Base-by-base conservation (phyloP, 73 alveolate genomes). In the Symbiodinium natans region DNA sequence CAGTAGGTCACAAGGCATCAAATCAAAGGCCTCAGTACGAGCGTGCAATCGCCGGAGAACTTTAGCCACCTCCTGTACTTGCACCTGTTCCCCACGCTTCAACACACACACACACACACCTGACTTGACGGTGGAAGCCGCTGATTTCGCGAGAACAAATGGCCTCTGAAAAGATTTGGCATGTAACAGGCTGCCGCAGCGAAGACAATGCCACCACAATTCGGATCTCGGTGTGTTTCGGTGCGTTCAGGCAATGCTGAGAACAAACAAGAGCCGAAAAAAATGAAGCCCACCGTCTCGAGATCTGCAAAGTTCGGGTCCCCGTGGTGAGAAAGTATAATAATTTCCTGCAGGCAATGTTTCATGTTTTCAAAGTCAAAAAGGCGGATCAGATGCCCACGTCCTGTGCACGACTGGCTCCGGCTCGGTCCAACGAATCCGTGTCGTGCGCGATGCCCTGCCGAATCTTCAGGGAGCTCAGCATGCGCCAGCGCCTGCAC, bases 401-500 rank as follows among this genome's bases (percentile, higher is more conserved):
- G 34, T 88, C 95, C 95, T 88, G 86, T 0, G 95, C 95, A 27
- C 48, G 86, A 23, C 59, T 68, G 34, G 95, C 95, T 5, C 95
- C 95, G 9, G 95, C 85, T 17, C 95, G 31, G 71, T 88, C 95
- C 86, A 88, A 39, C 74, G 86, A 63, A 42, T 88, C 95, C 38
- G 74, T 63, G n/a, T 88, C 95, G 46, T 88, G 95, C 10, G 95
- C 74, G 86, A 88, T 88, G 86, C 95, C 95, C 42, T 88, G 86
- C 33, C 95, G 86, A 1, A 88, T 38, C 73, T 56, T 59, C 86
- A 88, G 43, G 46, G 56, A 27, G 33, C 39, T 59, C 68, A 88
- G 71, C 86, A 88, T 21, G 25, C 95, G 77, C 95, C 95, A 88
- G 95, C 95, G 95, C 95, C 95, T 88, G 83, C 52, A 8, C 59